Conservation (phyloP, 805 yeast species). For the Helenozyma rhizophorensis region DNA sequence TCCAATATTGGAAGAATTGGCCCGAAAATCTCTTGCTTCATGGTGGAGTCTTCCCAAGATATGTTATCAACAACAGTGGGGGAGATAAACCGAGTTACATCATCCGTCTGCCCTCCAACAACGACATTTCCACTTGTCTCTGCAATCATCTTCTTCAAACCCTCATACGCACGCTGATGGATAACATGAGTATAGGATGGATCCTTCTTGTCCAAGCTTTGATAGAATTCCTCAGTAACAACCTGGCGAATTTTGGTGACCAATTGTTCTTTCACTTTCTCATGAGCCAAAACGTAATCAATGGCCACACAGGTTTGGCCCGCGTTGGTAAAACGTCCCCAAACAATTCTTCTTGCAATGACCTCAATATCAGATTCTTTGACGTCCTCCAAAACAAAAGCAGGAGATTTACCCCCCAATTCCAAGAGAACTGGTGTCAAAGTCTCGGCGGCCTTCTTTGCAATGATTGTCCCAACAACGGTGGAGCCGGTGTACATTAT, state of each 20-base stretch:
- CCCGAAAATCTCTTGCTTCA: conserved; percentile 78
- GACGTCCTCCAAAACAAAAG: conserved; percentile 53
- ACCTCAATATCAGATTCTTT: conserved; percentile 39
- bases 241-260: conserved; percentile 37
- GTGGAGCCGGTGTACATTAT: conserved; percentile 84
- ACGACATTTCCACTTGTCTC: conserved; percentile 52
- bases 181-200: conserved; percentile 55
- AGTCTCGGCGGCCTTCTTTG: conserved; percentile 77
- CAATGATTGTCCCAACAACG: conserved; percentile 70
- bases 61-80: conserved; percentile 74
- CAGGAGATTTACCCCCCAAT: conserved; percentile 92
- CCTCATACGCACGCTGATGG: conserved; percentile 48
- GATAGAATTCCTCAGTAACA: conserved; percentile 42
- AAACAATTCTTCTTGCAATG: conserved; percentile 57
- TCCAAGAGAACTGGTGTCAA: conserved; percentile 80
- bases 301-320: conserved; percentile 93
- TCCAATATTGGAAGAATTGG: conserved; percentile 76
- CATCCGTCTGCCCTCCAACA: conserved; percentile 42
- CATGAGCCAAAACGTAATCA: conserved; percentile 75
- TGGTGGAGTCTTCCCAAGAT: conserved; percentile 59
- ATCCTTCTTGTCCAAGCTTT: conserved; percentile 25
- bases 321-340: conserved; percentile 75
- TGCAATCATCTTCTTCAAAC: conserved; percentile 41
- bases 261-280: conserved; percentile 49
- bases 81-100: conserved; percentile 46